Evolutionary conservation across 257 asterid species (phyloP), one percentile per base, ranked within the genome.

Genomic region (Asclepias syriaca): DNA sequence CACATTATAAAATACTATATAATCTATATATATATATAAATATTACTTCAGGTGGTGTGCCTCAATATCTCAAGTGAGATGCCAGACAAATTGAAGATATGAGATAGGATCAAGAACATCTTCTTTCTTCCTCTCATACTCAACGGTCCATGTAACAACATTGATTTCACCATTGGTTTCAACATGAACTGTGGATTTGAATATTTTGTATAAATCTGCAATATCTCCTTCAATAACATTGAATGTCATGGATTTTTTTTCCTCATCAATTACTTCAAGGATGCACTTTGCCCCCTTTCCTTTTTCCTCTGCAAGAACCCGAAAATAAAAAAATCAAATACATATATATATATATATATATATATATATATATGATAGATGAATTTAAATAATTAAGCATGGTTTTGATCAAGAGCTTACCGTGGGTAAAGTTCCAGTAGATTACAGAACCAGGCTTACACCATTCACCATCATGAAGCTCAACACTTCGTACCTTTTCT

Each of bases 141-240:
- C 64, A 21, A 57, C 8, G 8, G 39, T 59, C 39, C 65, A 59
- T 0, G 65, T 59, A 12, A 59, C 65, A 2, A 8, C 3, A 14
- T 59, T 21, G 6, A 1, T 24, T 21, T 59, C 65, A 10, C 65
- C 65, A 22, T 22, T 29, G 14, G 65, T 59, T 24, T 59, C 65
- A 24, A 59, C 65, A 9, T 59, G 65, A 24, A 59, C 3, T 4
- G 40, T 59, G 6, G 39, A 9, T 59, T 22, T 59, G 32, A 22
- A 59, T 7, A 4, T 1, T 39, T 70, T 78, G 77, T 73, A 83
- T 2, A 4, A 2, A 19, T 70, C 37, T 68, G 63, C 1, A 9
- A 73, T 8, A 56, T 66, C 83, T 51, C 83, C 84, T 68, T 56
- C 82, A 19, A 77, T 39, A 21, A 51, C 72, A 70, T 59, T 80